These are phyloP conservation scores for Suzukiozyma palmioleophila DNA, from an alignment of 1,139 yeast species.

Conservation along the genomic window DNA sequence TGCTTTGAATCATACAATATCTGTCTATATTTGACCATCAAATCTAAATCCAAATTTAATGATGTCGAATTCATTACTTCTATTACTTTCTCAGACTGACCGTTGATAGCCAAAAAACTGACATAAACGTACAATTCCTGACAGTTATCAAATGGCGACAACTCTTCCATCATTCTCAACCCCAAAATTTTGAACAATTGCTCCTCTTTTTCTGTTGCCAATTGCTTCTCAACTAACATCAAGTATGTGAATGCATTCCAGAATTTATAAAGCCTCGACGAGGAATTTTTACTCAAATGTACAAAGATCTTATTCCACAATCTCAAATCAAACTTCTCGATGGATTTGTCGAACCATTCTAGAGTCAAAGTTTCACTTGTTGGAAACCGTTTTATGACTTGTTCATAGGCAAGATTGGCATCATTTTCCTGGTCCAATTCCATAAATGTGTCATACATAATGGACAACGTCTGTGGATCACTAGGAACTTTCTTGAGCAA, in stretches of 20 bases:
- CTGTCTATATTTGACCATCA: slow-evolving; percentile 49
- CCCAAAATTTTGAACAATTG: slow-evolving; percentile 56
- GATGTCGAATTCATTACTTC: slow-evolving; percentile 26
- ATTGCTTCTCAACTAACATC: slow-evolving; percentile 20
- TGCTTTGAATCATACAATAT: slow-evolving; percentile 32
- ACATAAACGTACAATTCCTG: slow-evolving; percentile 60
- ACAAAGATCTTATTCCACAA: slow-evolving; percentile 46
- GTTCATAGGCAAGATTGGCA: slow-evolving; percentile 47
- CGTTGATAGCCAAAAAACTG: slow-evolving; percentile 35
- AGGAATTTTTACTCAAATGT: slow-evolving; percentile 30
- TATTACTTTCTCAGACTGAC: slow-evolving; percentile 25
- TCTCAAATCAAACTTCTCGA: slow-evolving; percentile 31
- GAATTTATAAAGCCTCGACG: slow-evolving; percentile 31
- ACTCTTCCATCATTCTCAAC: slow-evolving; percentile 41
- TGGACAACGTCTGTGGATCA: slow-evolving; percentile 49
- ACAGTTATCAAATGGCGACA: slow-evolving; percentile 41
- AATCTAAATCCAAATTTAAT: slow-evolving; percentile 47
- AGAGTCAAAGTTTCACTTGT: slow-evolving; percentile 29
- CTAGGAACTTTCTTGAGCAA: slow-evolving; percentile 47
- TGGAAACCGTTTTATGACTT: slow-evolving; percentile 53
- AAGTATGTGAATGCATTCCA: slow-evolving; percentile 48
- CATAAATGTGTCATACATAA: slow-evolving; percentile 38
- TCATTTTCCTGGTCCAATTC: slow-evolving; percentile 31
- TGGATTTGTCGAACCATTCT: slow-evolving; percentile 46
- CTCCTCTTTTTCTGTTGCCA: slow-evolving; percentile 30